Conservation (phyloP, 306 rosid genomes). For the Urtica urens region DNA sequence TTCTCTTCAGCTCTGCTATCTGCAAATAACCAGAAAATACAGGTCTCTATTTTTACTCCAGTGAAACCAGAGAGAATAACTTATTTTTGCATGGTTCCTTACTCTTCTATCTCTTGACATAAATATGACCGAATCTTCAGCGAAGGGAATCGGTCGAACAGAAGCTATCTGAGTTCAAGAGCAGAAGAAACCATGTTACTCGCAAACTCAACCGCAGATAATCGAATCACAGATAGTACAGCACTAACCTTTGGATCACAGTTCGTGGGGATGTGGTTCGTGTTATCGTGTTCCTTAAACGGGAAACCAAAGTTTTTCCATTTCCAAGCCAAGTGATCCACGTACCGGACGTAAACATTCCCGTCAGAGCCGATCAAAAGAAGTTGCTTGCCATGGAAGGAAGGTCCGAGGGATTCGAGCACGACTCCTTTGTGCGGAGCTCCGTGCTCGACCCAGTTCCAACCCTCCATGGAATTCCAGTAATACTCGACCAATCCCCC, state of each 20-base stretch:
- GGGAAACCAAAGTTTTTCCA: conserved; percentile 83
- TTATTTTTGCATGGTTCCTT: conserved; percentile 20
- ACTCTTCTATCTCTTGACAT: conserved; percentile 90
- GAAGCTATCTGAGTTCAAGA: conserved; percentile 55
- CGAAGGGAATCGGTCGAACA: conserved; percentile 64
- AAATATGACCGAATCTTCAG: conserved; percentile 62
- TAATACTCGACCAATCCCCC: conserved; percentile 86
- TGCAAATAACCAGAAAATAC: conserved; percentile 21
- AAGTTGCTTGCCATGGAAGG: conserved; percentile 53
- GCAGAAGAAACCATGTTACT: conserved; percentile 18
- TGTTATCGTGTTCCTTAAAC: conserved; percentile 18
- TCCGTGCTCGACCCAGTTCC: conserved; percentile 97
- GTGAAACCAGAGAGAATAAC: neutral
- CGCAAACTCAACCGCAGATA: neutral
- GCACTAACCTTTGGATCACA: conserved; percentile 62
- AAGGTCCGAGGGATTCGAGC: conserved; percentile 73
- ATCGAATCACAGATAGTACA: neutral
- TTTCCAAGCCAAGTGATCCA: conserved; percentile 61
- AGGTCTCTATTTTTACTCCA: neutral
- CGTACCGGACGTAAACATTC: conserved; percentile 61
- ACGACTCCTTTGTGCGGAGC: conserved; percentile 62
- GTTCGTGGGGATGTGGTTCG: conserved; percentile 17
- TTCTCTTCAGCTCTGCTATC: conserved; percentile 63
- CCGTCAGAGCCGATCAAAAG: conserved; percentile 88
- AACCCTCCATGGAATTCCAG: conserved; percentile 62